Conservation (phyloP, 2,329 filamentous ascomycete species). For the Aspergillus quadrilineatus region DNA sequence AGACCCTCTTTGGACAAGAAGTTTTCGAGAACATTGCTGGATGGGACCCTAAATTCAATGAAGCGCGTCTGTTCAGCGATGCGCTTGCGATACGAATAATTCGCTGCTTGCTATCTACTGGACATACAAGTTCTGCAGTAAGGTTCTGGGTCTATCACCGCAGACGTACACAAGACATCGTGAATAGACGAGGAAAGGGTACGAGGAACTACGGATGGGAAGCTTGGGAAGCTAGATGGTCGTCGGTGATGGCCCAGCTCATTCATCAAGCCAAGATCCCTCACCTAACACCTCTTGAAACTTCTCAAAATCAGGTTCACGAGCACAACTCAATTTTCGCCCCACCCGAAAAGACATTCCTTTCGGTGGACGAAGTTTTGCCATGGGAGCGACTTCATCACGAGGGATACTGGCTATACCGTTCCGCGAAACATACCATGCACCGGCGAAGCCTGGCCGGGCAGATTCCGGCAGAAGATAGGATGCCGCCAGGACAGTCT, state of each 20-base stretch:
- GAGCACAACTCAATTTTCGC: constrained; percentile 43
- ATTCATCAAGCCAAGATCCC: constrained; percentile 55
- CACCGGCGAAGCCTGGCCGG: constrained; percentile 52
- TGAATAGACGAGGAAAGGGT: constrained; percentile 80
- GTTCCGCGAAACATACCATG: constrained; percentile 54
- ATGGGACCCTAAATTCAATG: constrained; percentile 88
- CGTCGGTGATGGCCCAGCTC: constrained; percentile 60
- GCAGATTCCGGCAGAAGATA: constrained; percentile 60
- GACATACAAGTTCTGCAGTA: constrained; percentile 74
- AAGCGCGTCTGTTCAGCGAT: constrained; percentile 86
- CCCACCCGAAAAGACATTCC: constrained; percentile 52
- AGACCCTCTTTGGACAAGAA: constrained; percentile 76
- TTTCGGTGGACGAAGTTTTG: constrained; percentile 49
- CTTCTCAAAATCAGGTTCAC: constrained; percentile 23
- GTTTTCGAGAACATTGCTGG: constrained; percentile 84
- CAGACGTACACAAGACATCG: constrained; percentile 69
- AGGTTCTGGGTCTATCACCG: constrained; percentile 78
- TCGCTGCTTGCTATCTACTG: constrained; percentile 77
- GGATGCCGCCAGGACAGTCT: constrained; percentile 54
- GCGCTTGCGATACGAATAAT: constrained; percentile 75
- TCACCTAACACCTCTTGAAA: constrained; percentile 39
- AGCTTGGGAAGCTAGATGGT: constrained; percentile 83
- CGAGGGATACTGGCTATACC: constrained; percentile 61
- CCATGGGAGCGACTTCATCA: constrained; percentile 63
- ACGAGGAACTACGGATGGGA: constrained; percentile 89